Evolutionary conservation across 2,329 filamentous ascomycete genomes (phyloP).

Genomic region (Alternaria gansuensis): DNA sequence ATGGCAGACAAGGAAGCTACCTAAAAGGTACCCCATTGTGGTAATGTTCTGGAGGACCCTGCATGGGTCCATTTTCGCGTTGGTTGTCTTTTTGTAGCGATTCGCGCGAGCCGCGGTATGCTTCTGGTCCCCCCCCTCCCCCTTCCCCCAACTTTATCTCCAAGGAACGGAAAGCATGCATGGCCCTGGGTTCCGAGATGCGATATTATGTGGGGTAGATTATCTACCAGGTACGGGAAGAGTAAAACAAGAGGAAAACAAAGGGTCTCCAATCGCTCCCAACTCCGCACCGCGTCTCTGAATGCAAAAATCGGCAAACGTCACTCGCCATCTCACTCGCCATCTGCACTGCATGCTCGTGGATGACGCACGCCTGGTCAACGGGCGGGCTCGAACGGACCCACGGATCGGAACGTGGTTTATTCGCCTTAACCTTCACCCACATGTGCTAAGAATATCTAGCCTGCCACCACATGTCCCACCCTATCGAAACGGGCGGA

Average conservation of each 20-base stretch:
- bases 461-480: not conserved
- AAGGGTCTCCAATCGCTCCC: not conserved
- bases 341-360: not conserved
- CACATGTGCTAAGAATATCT: not conserved
- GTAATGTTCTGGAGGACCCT: slow-evolving; percentile 10
- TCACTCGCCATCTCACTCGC: slow-evolving; percentile 9
- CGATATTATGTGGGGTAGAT: not conserved
- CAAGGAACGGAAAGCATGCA: not conserved
- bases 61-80: slow-evolving; percentile 1
- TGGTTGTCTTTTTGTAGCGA: slow-evolving; percentile 1
- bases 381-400: slow-evolving; percentile 12
- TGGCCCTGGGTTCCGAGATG: not conserved
- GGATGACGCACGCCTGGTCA: slow-evolving; percentile 15
- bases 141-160: not conserved
- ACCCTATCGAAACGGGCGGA: not conserved
- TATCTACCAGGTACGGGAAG: not conserved
- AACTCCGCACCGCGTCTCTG: not conserved
- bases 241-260: not conserved
- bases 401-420: slow-evolving; percentile 19
- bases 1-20: slow-evolving; percentile 12
- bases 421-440: slow-evolving; percentile 2
- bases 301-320: slow-evolving; percentile 1
- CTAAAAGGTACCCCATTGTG: not conserved
- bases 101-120: slow-evolving; percentile 13
- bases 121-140: not conserved